Evolutionary conservation across 192 early-diverging fungal species (phyloP), one percentile per base, ranked within the genome.

Genomic region (Coemansia nantahalensis): DNA sequence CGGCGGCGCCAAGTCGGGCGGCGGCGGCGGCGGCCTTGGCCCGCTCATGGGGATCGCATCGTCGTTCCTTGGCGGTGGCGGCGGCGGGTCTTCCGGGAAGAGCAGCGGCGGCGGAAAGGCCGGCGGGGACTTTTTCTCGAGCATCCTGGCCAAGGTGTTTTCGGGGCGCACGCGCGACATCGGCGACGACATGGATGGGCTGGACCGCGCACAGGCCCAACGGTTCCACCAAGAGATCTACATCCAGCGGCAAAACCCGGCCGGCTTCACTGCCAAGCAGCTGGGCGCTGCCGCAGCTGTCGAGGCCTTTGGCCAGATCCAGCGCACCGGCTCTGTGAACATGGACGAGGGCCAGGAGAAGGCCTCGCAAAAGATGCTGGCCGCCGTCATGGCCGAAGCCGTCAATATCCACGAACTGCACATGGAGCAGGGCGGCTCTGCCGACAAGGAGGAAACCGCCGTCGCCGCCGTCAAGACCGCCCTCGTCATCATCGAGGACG

Each of bases 141-240:
- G 65, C 32, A 67, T 75, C 18, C 60, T 75, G 15, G 55, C 58
- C 50, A 75, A 75, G 52, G 71, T 75, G 11, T 75, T 75, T 42
- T 59, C 59, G 21, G 56, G 51, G 36, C 55, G 71, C 26, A 62
- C 56, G 14, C 71, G 71, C 52, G 65, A 67, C 47, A 33, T 75
- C 12, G 55, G 39, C 22, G 52, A 51, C 32, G 33, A 39, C 22
- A 63, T 65, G 33, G 47, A 24, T 1, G 60, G 59, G 4, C 55
- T 75, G 5, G 56, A 38, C 13, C 47, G 54, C 5, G 12, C 26
- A 2, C 56, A 75, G 0, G 64, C 71, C 8, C 51, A 67, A 30
- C 42, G 18, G 8, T 48, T 42, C 44, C 55, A 67, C 24, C 24
- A 32, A 0, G 51, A 57, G 21, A 75, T 75, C 31, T 75, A 75